A percentile compares a stretch with the other conserved stretches of the same genome.
Conservation (phyloP, 1,139 yeast species). For the Pichia terricola region DNA sequence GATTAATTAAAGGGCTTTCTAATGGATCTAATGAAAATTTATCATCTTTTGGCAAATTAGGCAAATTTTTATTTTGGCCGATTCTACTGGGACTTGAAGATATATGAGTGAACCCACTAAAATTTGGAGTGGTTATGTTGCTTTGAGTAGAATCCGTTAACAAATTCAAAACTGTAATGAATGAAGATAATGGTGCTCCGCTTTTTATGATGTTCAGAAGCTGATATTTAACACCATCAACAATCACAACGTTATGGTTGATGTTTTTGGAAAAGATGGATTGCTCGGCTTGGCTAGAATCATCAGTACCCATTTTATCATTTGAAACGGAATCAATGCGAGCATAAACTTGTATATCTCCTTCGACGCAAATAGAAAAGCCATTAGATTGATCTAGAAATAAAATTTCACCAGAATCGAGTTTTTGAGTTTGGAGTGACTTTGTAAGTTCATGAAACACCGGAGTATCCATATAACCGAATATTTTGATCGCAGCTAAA, state of each 20-base stretch:
- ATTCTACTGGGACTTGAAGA: not conserved
- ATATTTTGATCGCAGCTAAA: slow-evolving; percentile 80
- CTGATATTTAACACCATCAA: slow-evolving; percentile 55
- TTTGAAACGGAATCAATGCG: slow-evolving; percentile 29
- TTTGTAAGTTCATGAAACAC: slow-evolving; percentile 90
- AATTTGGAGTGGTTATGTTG: slow-evolving; percentile 8
- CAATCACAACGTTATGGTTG: slow-evolving; percentile 20
- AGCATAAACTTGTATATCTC: slow-evolving; percentile 72
- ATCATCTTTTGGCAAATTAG: slow-evolving; percentile 3
- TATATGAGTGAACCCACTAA: not conserved
- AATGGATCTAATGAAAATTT: slow-evolving; percentile 6
- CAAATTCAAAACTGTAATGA: slow-evolving; percentile 69
- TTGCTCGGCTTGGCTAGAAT: slow-evolving; percentile 4
- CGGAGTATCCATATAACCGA: slow-evolving; percentile 83
- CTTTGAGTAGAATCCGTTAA: slow-evolving; percentile 35
- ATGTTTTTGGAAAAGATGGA: slow-evolving; percentile 16
- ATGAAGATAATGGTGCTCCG: slow-evolving; percentile 78
- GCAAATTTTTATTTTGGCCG: slow-evolving; percentile 1
- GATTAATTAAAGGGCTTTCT: slow-evolving; percentile 1
- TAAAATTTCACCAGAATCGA: slow-evolving; percentile 68
- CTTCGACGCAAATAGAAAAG: slow-evolving; percentile 91
- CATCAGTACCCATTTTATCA: slow-evolving; percentile 1
- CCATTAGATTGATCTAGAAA: slow-evolving; percentile 61
- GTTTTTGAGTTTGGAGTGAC: slow-evolving; percentile 81
- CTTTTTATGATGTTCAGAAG: slow-evolving; percentile 75